These are phyloP conservation scores for Aspergillus pseudoterreus DNA, from an alignment of 2,329 filamentous ascomycete genomes.

Conservation along the genomic window DNA sequence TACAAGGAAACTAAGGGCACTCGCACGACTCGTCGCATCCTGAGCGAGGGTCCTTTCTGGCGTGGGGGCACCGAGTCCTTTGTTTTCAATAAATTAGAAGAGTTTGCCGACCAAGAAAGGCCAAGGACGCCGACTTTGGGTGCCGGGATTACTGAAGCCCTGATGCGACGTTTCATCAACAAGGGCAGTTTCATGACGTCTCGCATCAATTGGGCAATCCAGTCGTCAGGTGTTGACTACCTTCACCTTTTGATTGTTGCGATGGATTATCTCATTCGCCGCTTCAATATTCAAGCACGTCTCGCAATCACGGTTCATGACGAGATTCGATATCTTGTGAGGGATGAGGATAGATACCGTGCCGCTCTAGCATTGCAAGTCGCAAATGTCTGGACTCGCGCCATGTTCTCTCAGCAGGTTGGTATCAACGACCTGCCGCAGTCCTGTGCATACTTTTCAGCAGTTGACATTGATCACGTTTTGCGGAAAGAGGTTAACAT, in stretches of 20 bases:
- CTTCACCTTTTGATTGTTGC: slow-evolving; percentile 86
- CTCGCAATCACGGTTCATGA: slow-evolving; percentile 94
- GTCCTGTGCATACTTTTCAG: slow-evolving; percentile 90
- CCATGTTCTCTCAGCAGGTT: slow-evolving; percentile 96
- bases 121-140: slow-evolving; percentile 89
- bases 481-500: slow-evolving; percentile 98
- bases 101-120: slow-evolving; percentile 91
- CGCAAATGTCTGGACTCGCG: slow-evolving; percentile 91
- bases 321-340: slow-evolving; percentile 91
- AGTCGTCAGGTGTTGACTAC: slow-evolving; percentile 95
- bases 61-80: slow-evolving; percentile 94
- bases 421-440: slow-evolving; percentile 94
- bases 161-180: slow-evolving; percentile 82
- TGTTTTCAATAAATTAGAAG: slow-evolving; percentile 96
- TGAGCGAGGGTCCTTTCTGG: slow-evolving; percentile 82
- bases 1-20: slow-evolving; percentile 88
- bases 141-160: slow-evolving; percentile 90
- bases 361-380: slow-evolving; percentile 91
- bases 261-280: slow-evolving; percentile 89
- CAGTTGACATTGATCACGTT: slow-evolving; percentile 90
- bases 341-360: slow-evolving; percentile 78
- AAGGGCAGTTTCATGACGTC: slow-evolving; percentile 92
- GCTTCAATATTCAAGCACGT: slow-evolving; percentile 79
- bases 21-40: slow-evolving; percentile 69
- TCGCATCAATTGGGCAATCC: slow-evolving; percentile 98